Percentiles rank a stretch among this genome's conserved stretches.
phyloP scores from a whole-genome alignment of 805 yeast species.

The Nakazawaea ishiwadae region DNA sequence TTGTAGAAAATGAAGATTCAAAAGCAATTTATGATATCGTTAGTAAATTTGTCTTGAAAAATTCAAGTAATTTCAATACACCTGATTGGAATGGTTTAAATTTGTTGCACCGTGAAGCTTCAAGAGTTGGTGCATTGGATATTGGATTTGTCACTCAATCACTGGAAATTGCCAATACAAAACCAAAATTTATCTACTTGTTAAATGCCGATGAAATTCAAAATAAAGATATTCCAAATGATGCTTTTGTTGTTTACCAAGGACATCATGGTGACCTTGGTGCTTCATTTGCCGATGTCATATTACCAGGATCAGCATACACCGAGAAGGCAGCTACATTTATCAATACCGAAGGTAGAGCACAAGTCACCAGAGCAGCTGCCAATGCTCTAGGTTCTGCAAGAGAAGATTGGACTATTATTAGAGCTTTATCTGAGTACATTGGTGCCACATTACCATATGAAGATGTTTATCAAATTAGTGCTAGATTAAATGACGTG shows the following conservation, averaged over 20 bases:
- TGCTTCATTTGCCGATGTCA: conserved; percentile 83
- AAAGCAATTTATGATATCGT: conserved; percentile 53
- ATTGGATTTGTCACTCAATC: conserved; percentile 62
- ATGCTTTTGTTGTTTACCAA: conserved; percentile 84
- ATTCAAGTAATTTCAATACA: conserved; percentile 50
- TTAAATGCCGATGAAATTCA: conserved; percentile 81
- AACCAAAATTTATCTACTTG: conserved; percentile 73
- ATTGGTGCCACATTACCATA: conserved; percentile 68
- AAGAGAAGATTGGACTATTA: conserved; percentile 87
- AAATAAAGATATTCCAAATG: conserved; percentile 67
- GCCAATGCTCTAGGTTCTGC: conserved; percentile 85
- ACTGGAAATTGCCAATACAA: conserved; percentile 39
- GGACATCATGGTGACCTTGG: conserved; percentile 93
- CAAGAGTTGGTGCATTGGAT: conserved; percentile 85
- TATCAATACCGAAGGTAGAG: conserved; percentile 88
- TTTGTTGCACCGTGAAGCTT: conserved; percentile 77
- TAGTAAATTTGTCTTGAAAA: conserved; percentile 54
- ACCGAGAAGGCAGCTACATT: conserved; percentile 83
- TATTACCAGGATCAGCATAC: conserved; percentile 84
- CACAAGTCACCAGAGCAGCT: conserved; percentile 82
- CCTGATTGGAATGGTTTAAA: conserved; percentile 80
- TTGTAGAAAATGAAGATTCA: conserved; percentile 63
- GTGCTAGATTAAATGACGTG: conserved; percentile 65
- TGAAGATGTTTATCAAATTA: conserved; percentile 64
- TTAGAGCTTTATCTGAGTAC: conserved; percentile 80